A percentile compares a stretch with the other conserved stretches of the same genome.
phyloP scores from a whole-genome alignment of 768 basidiomycete species.

The Leucogyrophana mollusca region DNA sequence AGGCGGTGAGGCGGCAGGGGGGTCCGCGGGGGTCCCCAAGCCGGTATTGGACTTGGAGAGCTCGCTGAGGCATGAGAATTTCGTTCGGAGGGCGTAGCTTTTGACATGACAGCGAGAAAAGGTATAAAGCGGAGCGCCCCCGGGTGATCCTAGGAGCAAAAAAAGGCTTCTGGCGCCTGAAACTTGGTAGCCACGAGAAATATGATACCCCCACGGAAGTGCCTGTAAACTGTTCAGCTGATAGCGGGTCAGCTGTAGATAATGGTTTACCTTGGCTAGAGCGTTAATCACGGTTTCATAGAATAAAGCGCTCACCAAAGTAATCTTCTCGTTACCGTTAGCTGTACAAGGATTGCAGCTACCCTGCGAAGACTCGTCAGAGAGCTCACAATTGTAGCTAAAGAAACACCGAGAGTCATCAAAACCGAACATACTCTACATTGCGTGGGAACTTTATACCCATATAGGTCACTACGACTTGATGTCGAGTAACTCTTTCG shows the following conservation, averaged over 20 bases:
- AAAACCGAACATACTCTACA: too few relatives aligned
- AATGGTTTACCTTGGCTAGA: background rate
- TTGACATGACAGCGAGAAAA: background rate
- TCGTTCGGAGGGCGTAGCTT: slow-evolving; percentile 14
- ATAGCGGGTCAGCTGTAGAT: background rate
- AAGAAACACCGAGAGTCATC: too few relatives aligned
- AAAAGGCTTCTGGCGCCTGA: background rate
- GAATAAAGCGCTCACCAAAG: too few relatives aligned
- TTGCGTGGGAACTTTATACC: too few relatives aligned
- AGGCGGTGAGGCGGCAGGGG: slow-evolving; percentile 76
- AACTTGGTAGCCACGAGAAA: background rate
- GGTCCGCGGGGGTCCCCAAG: slow-evolving; percentile 65
- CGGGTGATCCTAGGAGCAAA: background rate
- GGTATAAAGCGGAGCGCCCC: background rate
- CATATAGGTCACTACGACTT: too few relatives aligned
- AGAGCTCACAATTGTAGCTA: too few relatives aligned
- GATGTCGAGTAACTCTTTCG: too few relatives aligned
- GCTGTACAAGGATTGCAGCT: too few relatives aligned
- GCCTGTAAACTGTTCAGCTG: background rate
- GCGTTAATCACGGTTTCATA: too few relatives aligned
- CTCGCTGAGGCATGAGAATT: slow-evolving; percentile 9
- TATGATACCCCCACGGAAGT: background rate
- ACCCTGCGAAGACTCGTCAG: too few relatives aligned
- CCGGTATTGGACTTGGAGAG: slow-evolving; percentile 11
- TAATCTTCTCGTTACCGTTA: too few relatives aligned